phyloP scores from a whole-genome alignment of 345 rosid species.

The Gossypium australe region DNA sequence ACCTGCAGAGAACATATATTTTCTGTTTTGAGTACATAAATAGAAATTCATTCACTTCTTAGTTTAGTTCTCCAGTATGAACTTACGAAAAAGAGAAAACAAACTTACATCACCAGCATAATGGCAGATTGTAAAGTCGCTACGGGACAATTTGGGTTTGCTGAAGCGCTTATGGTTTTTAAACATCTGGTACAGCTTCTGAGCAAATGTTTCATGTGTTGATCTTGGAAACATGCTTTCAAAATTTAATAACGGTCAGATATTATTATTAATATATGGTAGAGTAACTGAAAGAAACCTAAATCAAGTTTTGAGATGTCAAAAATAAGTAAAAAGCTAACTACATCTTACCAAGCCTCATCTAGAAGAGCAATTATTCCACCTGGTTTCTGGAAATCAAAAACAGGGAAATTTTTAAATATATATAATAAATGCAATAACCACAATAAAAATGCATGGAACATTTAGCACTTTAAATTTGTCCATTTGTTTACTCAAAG shows the following conservation, averaged over 20 bases:
- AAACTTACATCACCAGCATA: constrained; percentile 96
- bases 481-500: not conserved
- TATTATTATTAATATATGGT: not conserved
- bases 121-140: constrained; percentile 95
- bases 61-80: constrained; percentile 10
- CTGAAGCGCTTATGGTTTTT: constrained; percentile 87
- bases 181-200: constrained; percentile 93
- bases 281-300: not conserved
- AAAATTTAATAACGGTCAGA: constrained; percentile 2
- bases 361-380: constrained; percentile 98
- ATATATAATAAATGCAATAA: not conserved
- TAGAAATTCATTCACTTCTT: constrained; percentile 2
- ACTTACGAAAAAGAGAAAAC: constrained; percentile 16
- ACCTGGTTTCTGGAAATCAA: constrained; percentile 88
- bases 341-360: constrained; percentile 86
- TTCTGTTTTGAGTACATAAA: constrained; percentile 10
- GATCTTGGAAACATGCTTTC: constrained; percentile 97
- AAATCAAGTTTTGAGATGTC: not conserved
- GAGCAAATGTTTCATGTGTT: constrained; percentile 97
- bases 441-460: not conserved
- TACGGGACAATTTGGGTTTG: constrained; percentile 92
- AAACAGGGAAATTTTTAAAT: not conserved
- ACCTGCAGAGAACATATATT: constrained; percentile 42
- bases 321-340: constrained; percentile 7
- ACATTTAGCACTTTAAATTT: not conserved